Evolutionary conservation across 129 eudicot genomes (phyloP).

Genomic region (Flaveria brownii): DNA sequence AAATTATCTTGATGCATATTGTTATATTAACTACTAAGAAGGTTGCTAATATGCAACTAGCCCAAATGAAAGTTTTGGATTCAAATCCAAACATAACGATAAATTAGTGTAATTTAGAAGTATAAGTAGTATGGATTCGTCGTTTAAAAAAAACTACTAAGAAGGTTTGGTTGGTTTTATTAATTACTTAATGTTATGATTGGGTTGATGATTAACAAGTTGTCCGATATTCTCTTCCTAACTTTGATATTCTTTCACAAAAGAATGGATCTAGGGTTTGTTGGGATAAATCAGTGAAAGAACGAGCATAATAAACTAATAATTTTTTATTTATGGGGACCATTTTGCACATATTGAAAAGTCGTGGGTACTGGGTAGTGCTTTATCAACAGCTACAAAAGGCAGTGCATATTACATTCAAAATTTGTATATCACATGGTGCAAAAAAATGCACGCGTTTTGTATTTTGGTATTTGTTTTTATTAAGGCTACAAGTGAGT

Average conservation of each 20-base stretch:
- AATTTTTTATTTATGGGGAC: conserved; percentile 35
- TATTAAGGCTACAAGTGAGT: no score
- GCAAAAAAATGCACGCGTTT: conserved; percentile 5
- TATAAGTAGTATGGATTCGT: no score
- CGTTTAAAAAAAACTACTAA: no score
- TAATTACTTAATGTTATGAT: conserved; percentile 3
- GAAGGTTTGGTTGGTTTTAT: neutral
- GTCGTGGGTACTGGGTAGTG: conserved; percentile 42
- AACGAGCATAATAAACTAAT: conserved; percentile 8
- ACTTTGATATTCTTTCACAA: conserved; percentile 34
- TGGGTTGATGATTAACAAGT: conserved; percentile 21
- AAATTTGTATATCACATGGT: conserved; percentile 35
- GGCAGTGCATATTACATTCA: conserved; percentile 31
- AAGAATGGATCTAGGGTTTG: conserved; percentile 39
- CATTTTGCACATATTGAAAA: conserved; percentile 50
- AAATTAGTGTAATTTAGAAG: no score
- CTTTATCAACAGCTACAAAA: conserved; percentile 66
- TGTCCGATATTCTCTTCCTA: conserved; percentile 15
- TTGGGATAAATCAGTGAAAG: conserved; percentile 31
- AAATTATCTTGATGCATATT: neutral
- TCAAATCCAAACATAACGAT: no score
- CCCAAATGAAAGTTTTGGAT: no score
- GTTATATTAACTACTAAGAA: neutral
- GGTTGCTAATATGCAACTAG: no score
- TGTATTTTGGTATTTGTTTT: no score